Base-by-base conservation (phyloP, 352 stramenopile species). In the Globisporangium irregulare region DNA sequence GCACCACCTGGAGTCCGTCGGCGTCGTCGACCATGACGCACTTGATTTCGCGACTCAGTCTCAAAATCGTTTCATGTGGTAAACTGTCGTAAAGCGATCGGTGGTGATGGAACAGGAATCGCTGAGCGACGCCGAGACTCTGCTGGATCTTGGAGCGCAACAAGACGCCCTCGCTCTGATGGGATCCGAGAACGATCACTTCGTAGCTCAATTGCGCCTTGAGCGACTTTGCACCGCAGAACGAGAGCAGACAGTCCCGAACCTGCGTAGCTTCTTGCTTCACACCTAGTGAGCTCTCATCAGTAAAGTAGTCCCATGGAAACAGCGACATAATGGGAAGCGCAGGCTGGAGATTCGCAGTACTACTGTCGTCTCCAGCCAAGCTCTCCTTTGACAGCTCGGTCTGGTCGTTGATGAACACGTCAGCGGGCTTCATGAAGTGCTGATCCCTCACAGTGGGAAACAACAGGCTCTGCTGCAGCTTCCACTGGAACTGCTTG, bases 381-480 rank as follows among this genome's bases (percentile, higher is more conserved):
- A 90, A 60, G 7, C 76, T 78, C 57, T 70, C 51, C 4, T 76
- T 70, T 1, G 60, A 62, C 27, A 92, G 66, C 24, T 86, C 78
- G 15, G 48, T 57, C 71, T 92, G 84, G 57, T 94, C 84, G 58
- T 94, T 92, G 12, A 93, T 32, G 56, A 85, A 92, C 59, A 92
- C 46, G 15, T 89, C 73, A 0, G 58, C 55, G 29, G 72, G 72
- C 25, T 64, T 72, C 12, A 36, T n/a, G 43, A 74, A 81, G 54
- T 25, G 53, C 50, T 64, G 36, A 12, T 62, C 41, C 14, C 34
- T 50, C 12, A 81, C 62, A 22, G 67, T 76, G 9, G 73, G 78
- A 24, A 81, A 81, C 4, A 85, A 6, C 15, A 67, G 55, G 22
- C 74, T 64, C 27, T 72, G 72, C 53, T 86, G 79, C 20, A 78